Evolutionary conservation across 192 early-diverging fungal genomes (phyloP), one percentile per base, ranked within the genome.

Genomic region (Coemansia sp.): DNA sequence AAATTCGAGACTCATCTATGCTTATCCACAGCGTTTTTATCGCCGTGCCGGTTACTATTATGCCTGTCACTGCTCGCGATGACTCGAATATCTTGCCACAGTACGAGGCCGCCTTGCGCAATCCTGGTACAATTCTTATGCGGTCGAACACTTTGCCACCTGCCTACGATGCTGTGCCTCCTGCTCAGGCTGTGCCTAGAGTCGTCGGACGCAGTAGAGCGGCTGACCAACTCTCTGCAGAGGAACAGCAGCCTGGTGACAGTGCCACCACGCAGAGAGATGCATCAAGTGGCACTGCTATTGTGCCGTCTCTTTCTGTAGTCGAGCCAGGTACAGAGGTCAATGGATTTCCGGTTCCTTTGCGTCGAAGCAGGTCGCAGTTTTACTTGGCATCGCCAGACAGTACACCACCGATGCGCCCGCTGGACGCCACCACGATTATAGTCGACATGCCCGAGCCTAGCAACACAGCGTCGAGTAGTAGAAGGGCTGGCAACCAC

Each of bases 21-120:
- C 56, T 74, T 1, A 49, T 80, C 22, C 82, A 84, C 60, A 72
- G 68, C 39, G 70, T 84, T 29, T 84, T 75, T 45, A 76, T 84
- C 11, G 82, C 77, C 3, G 82, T 79, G 13, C 82, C 82, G n/a
- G 77, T 84, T 8, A 67, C 71, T 12, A 76, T 84, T 24, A 74
- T 77, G 77, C 73, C 77, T 10, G 82, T 79, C 37, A 75, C 62
- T 39, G 70, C 77, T 10, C 74, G 73, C 29, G 82, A 79, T 40
- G 76, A 84, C 10, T 56, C 71, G 6, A 64, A 59, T 22, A 67
- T 75, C 13, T 55, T 84, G 62, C 82, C 82, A 15, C 76, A 70
- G 11, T 84, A 84, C 44, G 75, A 81, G 64, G 44, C 72, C 1
- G 68, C 77, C 16, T 24, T 73, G 45, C 55, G 47, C 2, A 70